phyloP scores from a whole-genome alignment of 177 flowering plant genomes.

The Vitis hybrid region DNA sequence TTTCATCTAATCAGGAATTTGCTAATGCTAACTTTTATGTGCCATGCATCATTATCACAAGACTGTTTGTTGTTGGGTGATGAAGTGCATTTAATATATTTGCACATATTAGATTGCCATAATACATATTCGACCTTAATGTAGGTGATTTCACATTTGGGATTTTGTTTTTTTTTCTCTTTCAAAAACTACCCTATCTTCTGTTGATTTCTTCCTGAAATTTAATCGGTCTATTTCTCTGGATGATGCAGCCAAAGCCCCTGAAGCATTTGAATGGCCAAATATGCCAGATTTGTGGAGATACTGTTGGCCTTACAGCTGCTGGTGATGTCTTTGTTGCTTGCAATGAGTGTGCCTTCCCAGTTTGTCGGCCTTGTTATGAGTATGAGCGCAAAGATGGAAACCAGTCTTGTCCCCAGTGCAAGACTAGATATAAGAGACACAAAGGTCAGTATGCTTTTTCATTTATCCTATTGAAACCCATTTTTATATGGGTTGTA shows the following conservation, averaged over 20 bases:
- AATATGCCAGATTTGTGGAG: conserved; percentile 95
- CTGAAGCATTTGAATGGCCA: conserved; percentile 70
- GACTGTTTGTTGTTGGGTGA: too few species aligned
- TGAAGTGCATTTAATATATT: too few species aligned
- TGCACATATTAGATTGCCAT: too few species aligned
- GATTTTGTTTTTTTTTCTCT: background rate
- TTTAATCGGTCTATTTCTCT: conserved; percentile 6
- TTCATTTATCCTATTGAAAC: background rate
- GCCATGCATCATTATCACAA: too few species aligned
- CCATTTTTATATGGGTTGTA: background rate
- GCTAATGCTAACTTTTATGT: too few species aligned
- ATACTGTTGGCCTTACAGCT: conserved; percentile 69
- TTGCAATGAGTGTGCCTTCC: conserved; percentile 98
- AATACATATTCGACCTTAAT: too few species aligned
- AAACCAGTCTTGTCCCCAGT: conserved; percentile 86
- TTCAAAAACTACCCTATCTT: too few species aligned
- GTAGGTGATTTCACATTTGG: background rate
- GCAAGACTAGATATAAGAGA: conserved; percentile 93
- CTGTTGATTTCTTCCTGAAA: background rate
- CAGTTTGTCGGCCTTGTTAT: conserved; percentile 95
- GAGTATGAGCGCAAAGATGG: conserved; percentile 97
- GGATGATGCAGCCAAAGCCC: conserved; percentile 71
- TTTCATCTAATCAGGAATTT: too few species aligned
- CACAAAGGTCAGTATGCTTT: conserved; percentile 62
- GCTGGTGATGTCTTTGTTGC: conserved; percentile 88